Evolutionary conservation across 768 basidiomycete genomes (phyloP), one percentile per base, ranked within the genome.

Genomic region (Auriculariales sp.): DNA sequence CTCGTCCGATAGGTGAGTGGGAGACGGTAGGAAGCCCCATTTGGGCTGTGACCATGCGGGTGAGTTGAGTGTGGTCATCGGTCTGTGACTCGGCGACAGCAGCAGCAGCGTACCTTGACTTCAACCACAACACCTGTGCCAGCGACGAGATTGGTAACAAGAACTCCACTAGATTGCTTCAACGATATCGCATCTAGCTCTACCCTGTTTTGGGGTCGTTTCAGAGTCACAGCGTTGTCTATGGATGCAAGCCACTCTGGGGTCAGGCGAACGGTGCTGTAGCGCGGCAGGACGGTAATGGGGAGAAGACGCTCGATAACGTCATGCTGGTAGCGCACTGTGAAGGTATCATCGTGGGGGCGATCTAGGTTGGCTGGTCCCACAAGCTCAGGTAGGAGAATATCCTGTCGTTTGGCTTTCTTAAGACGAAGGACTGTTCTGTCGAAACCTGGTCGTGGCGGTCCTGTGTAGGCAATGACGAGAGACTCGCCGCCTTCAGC

Each of bases 401-500:
- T 12, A 19, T 47, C 33, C 19, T 33, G 57, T 5, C 58, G 47
- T n/a, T n/a, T n/a, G 14, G 62, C 55, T 62, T 98, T 97, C 49
- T 83, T 74, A 49, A 97, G 66, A 9, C 93, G 77, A 24, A 98
- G 70, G 1, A 87, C 83, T 33, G 68, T 86, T 9, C 77, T 77
- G 47, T 72, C 63, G 60, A 82, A 83, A 6, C 61, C 51, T 2
- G 72, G 62, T 54, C 75, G 62, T 5, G 59, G 46, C 17, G 74
- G 69, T 0, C 91, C 88, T 9, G 58, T 55, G 59, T 93, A 94
- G 6, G 85, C 78, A 63, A 92, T 88, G 14, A 97, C 89, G 56
- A 90, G 77, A 4, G 88, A 84, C 17, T 89, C 84, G 17, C 86
- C 89, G n/a, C 94, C 94, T 68, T 97, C 94, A 0, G 89, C 81